Evolutionary conservation across 139 green algal species (phyloP).

Genomic region (Zygnema circumcarinatum): DNA sequence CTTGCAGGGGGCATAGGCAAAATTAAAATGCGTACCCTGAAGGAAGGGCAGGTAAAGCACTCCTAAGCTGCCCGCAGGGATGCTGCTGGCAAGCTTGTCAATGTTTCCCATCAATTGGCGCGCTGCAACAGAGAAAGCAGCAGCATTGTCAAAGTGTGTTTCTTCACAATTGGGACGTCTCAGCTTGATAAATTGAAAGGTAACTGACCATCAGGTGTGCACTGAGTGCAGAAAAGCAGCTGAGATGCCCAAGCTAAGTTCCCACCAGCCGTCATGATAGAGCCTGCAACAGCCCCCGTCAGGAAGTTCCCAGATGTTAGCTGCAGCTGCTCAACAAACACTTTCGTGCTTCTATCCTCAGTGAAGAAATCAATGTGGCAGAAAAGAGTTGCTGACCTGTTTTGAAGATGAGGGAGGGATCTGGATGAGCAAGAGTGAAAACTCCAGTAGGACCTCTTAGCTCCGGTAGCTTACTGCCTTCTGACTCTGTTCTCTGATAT

Average conservation of each 20-base stretch:
- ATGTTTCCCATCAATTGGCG: neutral
- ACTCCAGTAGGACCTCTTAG: neutral
- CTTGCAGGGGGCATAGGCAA: too few species aligned
- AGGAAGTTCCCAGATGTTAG: too few species aligned
- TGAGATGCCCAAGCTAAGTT: conserved; percentile 18
- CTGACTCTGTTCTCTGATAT: neutral
- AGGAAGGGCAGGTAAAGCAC: conserved; percentile 34
- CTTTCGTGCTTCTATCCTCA: too few species aligned
- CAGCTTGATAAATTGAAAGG: too few species aligned
- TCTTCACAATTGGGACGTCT: too few species aligned
- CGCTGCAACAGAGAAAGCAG: neutral
- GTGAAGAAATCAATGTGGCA: too few species aligned
- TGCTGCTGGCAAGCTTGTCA: neutral
- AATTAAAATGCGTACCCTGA: conserved; percentile 4
- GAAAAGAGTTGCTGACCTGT: too few species aligned
- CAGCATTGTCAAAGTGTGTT: neutral
- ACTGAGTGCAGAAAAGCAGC: neutral
- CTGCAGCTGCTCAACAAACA: too few species aligned
- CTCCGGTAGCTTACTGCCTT: neutral
- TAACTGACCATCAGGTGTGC: neutral
- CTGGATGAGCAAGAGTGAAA: conserved; percentile 26
- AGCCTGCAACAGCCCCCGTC: conserved; percentile 15
- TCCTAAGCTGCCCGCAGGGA: neutral
- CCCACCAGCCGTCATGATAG: conserved; percentile 30
- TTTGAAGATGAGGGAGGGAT: conserved; percentile 6